phyloP scores from a whole-genome alignment of 2,329 filamentous ascomycete genomes.

The Monosporascus sp. region DNA sequence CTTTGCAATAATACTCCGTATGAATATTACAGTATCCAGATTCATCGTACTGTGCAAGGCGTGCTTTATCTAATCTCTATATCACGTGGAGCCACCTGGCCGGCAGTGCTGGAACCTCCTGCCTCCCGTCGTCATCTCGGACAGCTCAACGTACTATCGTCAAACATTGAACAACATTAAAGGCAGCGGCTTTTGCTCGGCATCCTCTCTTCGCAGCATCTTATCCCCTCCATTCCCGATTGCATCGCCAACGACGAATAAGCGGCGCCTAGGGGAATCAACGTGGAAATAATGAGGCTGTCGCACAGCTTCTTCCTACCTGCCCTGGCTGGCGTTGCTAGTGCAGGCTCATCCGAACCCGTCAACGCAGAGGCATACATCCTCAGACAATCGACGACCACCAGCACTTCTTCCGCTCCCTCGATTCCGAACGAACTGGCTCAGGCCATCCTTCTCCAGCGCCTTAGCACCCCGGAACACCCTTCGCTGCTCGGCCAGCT shows the following conservation, averaged over 20 bases:
- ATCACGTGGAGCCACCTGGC: no score
- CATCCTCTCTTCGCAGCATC: neutral
- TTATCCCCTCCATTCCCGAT: conserved; percentile 1
- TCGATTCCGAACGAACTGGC: conserved; percentile 49
- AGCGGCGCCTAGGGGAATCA: conserved; percentile 3
- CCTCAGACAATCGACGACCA: conserved; percentile 32
- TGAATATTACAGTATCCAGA: no score
- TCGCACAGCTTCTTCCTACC: conserved; percentile 31
- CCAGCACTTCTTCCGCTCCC: conserved; percentile 28
- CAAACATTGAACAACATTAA: no score
- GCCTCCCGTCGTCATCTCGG: no score
- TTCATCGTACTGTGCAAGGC: no score
- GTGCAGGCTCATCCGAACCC: conserved; percentile 21
- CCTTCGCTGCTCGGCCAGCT: conserved; percentile 44
- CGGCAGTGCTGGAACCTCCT: no score
- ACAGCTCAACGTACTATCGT: no score
- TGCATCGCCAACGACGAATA: conserved; percentile 6
- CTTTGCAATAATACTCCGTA: no score
- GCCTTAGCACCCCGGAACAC: conserved; percentile 43
- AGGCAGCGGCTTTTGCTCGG: no score
- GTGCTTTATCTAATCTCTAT: no score
- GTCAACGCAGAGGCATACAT: conserved; percentile 48
- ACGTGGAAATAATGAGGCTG: conserved; percentile 33
- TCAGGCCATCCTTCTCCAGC: conserved; percentile 54
- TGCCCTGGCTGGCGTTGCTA: conserved; percentile 29